These are phyloP conservation scores for Hagleromyces aurorensis DNA, from an alignment of 805 yeast genomes.

Conservation along the genomic window DNA sequence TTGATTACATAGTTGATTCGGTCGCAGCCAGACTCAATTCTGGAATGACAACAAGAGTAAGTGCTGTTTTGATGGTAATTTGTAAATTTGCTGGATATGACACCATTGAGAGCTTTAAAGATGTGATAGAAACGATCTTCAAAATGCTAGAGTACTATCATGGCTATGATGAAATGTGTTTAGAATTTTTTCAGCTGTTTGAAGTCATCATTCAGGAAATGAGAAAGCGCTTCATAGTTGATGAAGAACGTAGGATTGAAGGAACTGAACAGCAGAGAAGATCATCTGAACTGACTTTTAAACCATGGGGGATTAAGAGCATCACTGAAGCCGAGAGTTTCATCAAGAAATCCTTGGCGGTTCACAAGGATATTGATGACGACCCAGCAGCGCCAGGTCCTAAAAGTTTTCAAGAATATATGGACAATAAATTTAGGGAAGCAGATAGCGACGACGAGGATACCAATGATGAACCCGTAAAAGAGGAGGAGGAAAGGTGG, in stretches of 20 bases:
- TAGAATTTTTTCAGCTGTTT: conserved; percentile 67
- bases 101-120: conserved; percentile 58
- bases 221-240: conserved; percentile 31
- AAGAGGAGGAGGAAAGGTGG: conserved; percentile 45
- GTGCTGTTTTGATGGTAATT: conserved; percentile 62
- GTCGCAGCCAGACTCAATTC: conserved; percentile 64
- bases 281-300: conserved; percentile 29
- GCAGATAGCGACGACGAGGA: conserved; percentile 33
- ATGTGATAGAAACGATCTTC: conserved; percentile 67
- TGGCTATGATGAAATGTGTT: conserved; percentile 65
- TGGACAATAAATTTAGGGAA: conserved; percentile 29
- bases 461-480: conserved; percentile 14
- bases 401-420: conserved; percentile 30
- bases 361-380: conserved; percentile 22
- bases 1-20: conserved; percentile 75
- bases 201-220: conserved; percentile 49
- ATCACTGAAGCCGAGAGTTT: conserved; percentile 38
- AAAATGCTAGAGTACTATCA: conserved; percentile 76
- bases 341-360: conserved; percentile 33
- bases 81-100: conserved; percentile 62
- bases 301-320: conserved; percentile 55
- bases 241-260: conserved; percentile 8
- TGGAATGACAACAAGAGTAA: conserved; percentile 64
- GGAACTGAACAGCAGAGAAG: conserved; percentile 19
- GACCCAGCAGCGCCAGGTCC: conserved; percentile 34